Base-by-base conservation (phyloP, 148 eudicot genomes). In the Chenopodium berlandieri region DNA sequence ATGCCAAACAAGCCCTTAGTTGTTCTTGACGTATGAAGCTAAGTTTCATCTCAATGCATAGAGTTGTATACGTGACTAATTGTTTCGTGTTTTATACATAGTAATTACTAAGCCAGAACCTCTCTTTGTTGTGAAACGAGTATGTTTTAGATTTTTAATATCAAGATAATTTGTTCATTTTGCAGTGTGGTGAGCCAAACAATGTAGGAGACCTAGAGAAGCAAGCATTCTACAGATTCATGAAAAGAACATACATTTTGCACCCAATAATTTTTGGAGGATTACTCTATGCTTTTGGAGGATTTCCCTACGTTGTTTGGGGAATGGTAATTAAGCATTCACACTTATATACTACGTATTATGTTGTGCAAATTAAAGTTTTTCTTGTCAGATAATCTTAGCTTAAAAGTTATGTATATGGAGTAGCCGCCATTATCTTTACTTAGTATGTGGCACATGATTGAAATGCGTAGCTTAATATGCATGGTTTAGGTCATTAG, bases 201-300 rank as follows among this genome's bases (percentile, higher is more conserved):
- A 94, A 92, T 85, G 98, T 90, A 40, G 87, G 84, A 75, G 98
- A 94, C 77, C 84, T 94, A 71, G 94, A 92, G 88, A 90, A 87
- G 84, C 94, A 94, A 65, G 75, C 86, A 20, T 94, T 91, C 79
- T 94, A 94, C 69, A 87, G 87, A 84, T 86, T 94, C 77, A 83
- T 94, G 64, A 86, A 72, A 69, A 88, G 78, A 70, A 91, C 98
- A 75, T 92, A 91, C 64, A 34, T 88, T 47, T 9, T 88, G 54
- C 97, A 94, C 86, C 92, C 91, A 37, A 22, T 91, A 76, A 91
- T 82, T 44, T 88, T 94, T 84, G 97, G 83, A 80, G 80, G 83
- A 70, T 66, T 91, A 16, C 85, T 94, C 4, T 90, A 88, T 85
- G 88, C 89, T 25, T 60, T 86, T 2, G 94, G 97, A 71, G 97